Conservation (phyloP, 805 yeast genomes). For the Sungouiella thailandica region DNA sequence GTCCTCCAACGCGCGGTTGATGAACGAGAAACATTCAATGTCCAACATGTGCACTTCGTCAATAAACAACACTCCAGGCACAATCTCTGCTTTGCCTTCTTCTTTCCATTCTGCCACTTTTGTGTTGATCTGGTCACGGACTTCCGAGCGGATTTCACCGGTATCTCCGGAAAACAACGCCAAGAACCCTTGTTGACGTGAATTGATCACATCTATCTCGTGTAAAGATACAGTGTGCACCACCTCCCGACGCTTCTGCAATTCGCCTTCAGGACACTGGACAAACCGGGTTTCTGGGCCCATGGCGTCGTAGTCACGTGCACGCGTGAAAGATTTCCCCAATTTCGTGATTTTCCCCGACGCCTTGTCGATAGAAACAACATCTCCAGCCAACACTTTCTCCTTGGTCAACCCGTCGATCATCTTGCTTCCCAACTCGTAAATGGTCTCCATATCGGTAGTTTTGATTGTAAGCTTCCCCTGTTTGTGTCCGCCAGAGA, state of each 20-base stretch:
- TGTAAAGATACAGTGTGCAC: slow-evolving; percentile 97
- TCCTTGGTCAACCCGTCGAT: slow-evolving; percentile 91
- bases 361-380: slow-evolving; percentile 90
- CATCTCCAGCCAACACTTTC: slow-evolving; percentile 95
- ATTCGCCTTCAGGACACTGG: slow-evolving; percentile 98
- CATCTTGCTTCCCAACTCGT: slow-evolving; percentile 92
- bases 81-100: slow-evolving; percentile 97
- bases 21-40: slow-evolving; percentile 90
- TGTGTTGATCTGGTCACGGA: slow-evolving; percentile 92
- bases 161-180: slow-evolving; percentile 95
- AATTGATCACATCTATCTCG: slow-evolving; percentile 95
- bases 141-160: slow-evolving; percentile 94
- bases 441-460: slow-evolving; percentile 97
- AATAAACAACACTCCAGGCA: slow-evolving; percentile 94
- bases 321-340: slow-evolving; percentile 93
- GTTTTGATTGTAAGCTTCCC: slow-evolving; percentile 96
- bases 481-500: slow-evolving; percentile 97
- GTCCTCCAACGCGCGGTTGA: slow-evolving; percentile 94
- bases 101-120: slow-evolving; percentile 98
- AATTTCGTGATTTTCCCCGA: slow-evolving; percentile 90
- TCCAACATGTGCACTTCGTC: slow-evolving; percentile 99
- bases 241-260: slow-evolving; percentile 91
- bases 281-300: slow-evolving; percentile 97
- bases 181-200: slow-evolving; percentile 95
- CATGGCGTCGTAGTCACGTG: slow-evolving; percentile 98